Base-by-base conservation (phyloP, 257 asterid species). In the Solanum tacnaense region DNA sequence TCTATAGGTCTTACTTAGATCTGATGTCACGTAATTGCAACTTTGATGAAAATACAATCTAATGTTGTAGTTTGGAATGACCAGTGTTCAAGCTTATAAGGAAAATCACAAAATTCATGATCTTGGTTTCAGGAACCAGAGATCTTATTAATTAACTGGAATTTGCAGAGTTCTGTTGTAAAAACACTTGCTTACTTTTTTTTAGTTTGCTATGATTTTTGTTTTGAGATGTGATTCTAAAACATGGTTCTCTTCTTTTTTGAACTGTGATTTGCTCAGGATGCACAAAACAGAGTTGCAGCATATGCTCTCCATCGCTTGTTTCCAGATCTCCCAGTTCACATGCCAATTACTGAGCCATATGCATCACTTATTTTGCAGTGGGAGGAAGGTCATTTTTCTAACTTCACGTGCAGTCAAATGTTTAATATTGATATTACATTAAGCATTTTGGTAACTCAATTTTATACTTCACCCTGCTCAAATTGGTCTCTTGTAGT, bases 261-360 rank as follows among this genome's bases (percentile, higher is more conserved):
- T 88, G 78, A 32, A 84, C 83, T 72, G 81, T 87, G 89, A 87
- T 74, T 84, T 85, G 86, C 89, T 34, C 93, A 95, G 99, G 99
- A 97, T 88, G 94, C 95, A 68, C 99, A 97, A 88, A 97, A 97
- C 89, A 92, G 92, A 89, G 99, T 97, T 87, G 99, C 99, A 84
- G 96, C 98, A 20, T 95, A 95, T 92, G 99, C 99, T 13, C 98
- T 97, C 76, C 90, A 95, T 92, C 88, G 87, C 86, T 94, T 97
- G 88, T 97, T 96, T 91, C 95, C 98, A 74, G 98, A 95, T 90
- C 92, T 97, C 76, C 99, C 99, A 49, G 94, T 96, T 89, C 95
- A 94, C 88, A 89, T 96, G 56, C 96, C 97, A 91, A 94, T 96
- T 90, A 90, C 92, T 23, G 96, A 97, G 92, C 98, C 99, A 29